phyloP scores from a whole-genome alignment of 441 rosid genomes.

The Gossypium trilobum region DNA sequence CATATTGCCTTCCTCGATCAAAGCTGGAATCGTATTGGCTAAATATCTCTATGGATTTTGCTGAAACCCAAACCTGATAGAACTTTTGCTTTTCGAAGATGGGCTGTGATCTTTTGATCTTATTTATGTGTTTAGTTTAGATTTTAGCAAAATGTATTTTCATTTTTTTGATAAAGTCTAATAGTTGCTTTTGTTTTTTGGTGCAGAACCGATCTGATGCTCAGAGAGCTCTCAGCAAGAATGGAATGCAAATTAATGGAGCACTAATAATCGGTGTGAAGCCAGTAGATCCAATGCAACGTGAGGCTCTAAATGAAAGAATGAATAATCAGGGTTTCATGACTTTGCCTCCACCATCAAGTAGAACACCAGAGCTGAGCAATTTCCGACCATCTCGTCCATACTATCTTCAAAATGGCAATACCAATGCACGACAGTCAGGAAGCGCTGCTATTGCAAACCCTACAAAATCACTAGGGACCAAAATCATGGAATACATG shows the following conservation, averaged over 20 bases:
- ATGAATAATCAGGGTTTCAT: conserved; percentile 70
- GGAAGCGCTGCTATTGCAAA: conserved; percentile 62
- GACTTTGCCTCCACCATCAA: conserved; percentile 59
- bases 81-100: not conserved
- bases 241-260: conserved; percentile 74
- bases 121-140: not conserved
- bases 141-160: not conserved
- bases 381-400: conserved; percentile 42
- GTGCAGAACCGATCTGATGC: conserved; percentile 78
- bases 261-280: conserved; percentile 78
- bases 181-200: conserved; percentile 9
- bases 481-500: conserved; percentile 78
- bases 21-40: not conserved
- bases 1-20: not conserved
- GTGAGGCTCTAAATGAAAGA: conserved; percentile 59
- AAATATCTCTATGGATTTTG: not conserved
- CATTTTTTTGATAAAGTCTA: not conserved
- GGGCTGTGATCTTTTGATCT: not conserved
- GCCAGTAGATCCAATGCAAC: conserved; percentile 74
- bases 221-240: conserved; percentile 78
- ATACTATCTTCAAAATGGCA: conserved; percentile 56
- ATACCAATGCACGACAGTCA: conserved; percentile 42
- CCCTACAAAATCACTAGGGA: conserved; percentile 70
- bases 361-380: conserved; percentile 38
- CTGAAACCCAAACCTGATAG: not conserved